These are phyloP conservation scores for Neoarthrinium moseri DNA, from an alignment of 2,329 filamentous ascomycete genomes.

Conservation along the genomic window DNA sequence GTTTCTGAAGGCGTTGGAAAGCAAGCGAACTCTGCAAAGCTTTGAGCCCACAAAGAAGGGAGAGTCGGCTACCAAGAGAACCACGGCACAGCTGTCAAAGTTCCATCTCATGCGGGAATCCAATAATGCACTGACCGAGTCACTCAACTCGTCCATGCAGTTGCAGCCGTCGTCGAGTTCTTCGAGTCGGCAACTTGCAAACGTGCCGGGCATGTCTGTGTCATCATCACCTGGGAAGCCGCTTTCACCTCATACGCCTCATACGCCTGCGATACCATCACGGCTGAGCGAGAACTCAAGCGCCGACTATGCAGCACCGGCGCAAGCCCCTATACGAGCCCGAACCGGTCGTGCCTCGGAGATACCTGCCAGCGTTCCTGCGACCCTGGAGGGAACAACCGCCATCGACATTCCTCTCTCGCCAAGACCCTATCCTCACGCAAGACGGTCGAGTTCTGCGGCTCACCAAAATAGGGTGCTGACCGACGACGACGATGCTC, in stretches of 20 bases:
- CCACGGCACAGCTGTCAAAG: conserved; percentile 75
- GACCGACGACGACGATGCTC: conserved; percentile 55
- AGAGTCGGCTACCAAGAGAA: conserved; percentile 71
- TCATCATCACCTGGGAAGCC: conserved; percentile 90
- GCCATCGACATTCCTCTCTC: conserved; percentile 75
- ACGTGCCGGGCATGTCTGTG: conserved; percentile 70
- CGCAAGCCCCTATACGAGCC: conserved; percentile 24
- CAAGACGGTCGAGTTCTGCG: conserved; percentile 67
- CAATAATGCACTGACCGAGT: conserved; percentile 85
- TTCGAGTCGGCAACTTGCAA: conserved; percentile 58
- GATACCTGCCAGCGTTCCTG: conserved; percentile 33
- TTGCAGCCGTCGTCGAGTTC: conserved; percentile 81
- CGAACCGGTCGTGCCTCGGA: conserved; percentile 26
- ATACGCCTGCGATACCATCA: conserved; percentile 91
- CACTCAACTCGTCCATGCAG: conserved; percentile 86
- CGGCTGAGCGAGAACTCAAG: conserved; percentile 90
- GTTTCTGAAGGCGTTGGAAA: conserved; percentile 86
- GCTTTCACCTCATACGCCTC: conserved; percentile 84
- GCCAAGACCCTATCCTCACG: conserved; percentile 56
- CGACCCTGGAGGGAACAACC: conserved; percentile 53
- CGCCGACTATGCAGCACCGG: conserved; percentile 56
- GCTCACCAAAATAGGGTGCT: conserved; percentile 59
- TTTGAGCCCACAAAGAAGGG: conserved; percentile 68
- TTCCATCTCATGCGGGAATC: conserved; percentile 90
- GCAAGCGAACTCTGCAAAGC: conserved; percentile 80